Evolutionary conservation across 1,139 yeast genomes (phyloP).

Genomic region (Pichia sp.): DNA sequence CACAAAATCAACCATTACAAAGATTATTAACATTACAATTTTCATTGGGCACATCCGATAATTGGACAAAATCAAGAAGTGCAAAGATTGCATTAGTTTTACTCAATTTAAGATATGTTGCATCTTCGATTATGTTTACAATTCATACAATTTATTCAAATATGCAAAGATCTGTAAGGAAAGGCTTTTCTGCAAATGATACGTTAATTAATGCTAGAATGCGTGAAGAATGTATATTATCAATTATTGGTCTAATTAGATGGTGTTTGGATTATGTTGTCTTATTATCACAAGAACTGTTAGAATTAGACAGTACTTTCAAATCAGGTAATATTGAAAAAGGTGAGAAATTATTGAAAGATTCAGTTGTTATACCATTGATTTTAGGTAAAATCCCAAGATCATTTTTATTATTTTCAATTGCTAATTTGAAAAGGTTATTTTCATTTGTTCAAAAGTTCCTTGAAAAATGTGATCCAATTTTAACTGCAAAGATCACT

Average conservation of each 20-base stretch:
- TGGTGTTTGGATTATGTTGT: constrained; percentile 73
- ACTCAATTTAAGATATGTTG: constrained; percentile 60
- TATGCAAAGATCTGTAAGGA: constrained; percentile 37
- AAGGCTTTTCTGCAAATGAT: constrained; percentile 34
- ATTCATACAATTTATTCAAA: constrained; percentile 55
- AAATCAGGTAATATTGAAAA: constrained; percentile 18
- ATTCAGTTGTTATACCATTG: constrained; percentile 41
- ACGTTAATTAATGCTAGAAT: constrained; percentile 47
- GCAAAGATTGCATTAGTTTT: constrained; percentile 62
- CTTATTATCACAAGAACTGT: constrained; percentile 60
- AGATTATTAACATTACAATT: constrained; percentile 59
- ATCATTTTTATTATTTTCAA: constrained; percentile 58
- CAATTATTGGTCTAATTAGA: constrained; percentile 64
- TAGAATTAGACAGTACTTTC: constrained; percentile 28
- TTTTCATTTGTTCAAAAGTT: constrained; percentile 44
- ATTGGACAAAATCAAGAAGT: constrained; percentile 42
- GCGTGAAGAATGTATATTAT: constrained; percentile 51
- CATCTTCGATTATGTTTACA: constrained; percentile 71
- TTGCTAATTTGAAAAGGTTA: constrained; percentile 63
- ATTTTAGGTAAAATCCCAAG: constrained; percentile 65
- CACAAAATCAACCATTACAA: constrained; percentile 70
- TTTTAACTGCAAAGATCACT: constrained; percentile 20
- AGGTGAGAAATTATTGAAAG: constrained; percentile 19
- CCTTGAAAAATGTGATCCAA: constrained; percentile 30
- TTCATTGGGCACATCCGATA: constrained; percentile 51